These are phyloP conservation scores for Rheum nobile DNA, from an alignment of 148 eudicot genomes.

Conservation along the genomic window DNA sequence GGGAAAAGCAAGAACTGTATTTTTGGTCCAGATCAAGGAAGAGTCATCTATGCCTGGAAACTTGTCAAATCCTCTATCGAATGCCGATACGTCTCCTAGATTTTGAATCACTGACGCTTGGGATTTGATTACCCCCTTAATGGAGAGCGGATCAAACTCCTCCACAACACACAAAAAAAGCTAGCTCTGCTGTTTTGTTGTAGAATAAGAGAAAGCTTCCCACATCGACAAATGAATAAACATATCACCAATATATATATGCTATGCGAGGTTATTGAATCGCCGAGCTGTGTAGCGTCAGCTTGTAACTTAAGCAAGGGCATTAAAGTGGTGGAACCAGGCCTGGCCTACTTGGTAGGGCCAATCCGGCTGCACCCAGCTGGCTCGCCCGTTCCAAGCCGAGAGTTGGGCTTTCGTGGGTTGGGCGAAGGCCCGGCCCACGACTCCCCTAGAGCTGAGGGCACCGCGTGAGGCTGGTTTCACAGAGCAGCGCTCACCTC, in stretches of 20 bases:
- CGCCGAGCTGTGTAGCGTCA: neutral
- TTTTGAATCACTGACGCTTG: no score
- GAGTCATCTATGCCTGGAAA: neutral
- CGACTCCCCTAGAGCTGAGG: slow-evolving; percentile 11
- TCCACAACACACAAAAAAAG: no score
- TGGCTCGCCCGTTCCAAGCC: slow-evolving; percentile 19
- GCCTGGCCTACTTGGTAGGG: neutral
- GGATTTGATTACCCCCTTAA: no score
- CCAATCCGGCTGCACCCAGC: neutral
- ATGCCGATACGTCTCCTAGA: no score
- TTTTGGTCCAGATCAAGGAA: neutral
- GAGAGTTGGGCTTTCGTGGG: slow-evolving; percentile 13
- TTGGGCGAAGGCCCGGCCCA: slow-evolving; percentile 7
- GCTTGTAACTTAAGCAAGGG: slow-evolving; percentile 1
- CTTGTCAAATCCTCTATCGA: no score
- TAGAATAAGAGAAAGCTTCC: neutral
- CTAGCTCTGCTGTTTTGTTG: neutral
- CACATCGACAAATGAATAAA: neutral
- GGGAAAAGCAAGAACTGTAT: neutral
- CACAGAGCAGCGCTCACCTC: slow-evolving; percentile 19
- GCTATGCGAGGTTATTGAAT: fast-evolving
- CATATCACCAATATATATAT: neutral
- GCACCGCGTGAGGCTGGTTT: slow-evolving; percentile 20
- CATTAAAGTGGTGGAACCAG: neutral
- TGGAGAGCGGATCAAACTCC: no score